Evolutionary conservation across 1,139 yeast species (phyloP).

Genomic region (Entelexis paramagnoliae): DNA sequence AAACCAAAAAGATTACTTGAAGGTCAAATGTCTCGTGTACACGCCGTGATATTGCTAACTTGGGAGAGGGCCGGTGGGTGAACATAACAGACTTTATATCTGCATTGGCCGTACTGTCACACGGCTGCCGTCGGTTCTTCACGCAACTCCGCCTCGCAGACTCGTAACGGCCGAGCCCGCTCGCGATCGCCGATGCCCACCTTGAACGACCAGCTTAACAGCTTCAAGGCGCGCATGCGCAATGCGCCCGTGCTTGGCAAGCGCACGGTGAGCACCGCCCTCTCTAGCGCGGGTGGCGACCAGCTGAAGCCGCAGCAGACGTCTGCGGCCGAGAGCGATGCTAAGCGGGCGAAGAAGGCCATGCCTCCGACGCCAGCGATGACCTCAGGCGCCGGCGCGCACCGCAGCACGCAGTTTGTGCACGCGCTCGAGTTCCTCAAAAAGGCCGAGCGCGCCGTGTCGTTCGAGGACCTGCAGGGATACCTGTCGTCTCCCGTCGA

Average conservation of each 20-base stretch:
- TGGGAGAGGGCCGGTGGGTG: too few relatives aligned
- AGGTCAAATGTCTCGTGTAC: too few relatives aligned
- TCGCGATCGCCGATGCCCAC: slow-evolving; percentile 24
- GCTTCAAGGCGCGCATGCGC: slow-evolving; percentile 50
- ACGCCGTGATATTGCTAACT: background rate
- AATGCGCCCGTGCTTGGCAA: slow-evolving; percentile 44
- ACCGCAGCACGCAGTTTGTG: slow-evolving; percentile 67
- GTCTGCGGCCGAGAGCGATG: slow-evolving; percentile 18
- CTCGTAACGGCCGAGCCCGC: background rate
- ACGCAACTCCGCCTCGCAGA: too few relatives aligned
- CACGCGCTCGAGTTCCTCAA: slow-evolving; percentile 84
- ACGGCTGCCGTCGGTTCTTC: too few relatives aligned
- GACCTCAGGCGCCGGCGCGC: slow-evolving; percentile 40
- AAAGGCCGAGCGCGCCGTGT: slow-evolving; percentile 57
- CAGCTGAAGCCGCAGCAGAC: background rate
- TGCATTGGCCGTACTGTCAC: too few relatives aligned
- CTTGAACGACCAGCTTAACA: slow-evolving; percentile 42
- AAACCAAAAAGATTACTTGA: background rate
- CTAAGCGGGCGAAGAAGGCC: slow-evolving; percentile 23
- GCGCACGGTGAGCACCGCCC: slow-evolving; percentile 26
- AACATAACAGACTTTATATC: too few relatives aligned
- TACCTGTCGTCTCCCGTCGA: slow-evolving; percentile 41
- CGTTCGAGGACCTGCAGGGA: slow-evolving; percentile 49
- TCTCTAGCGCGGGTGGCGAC: slow-evolving; percentile 13
- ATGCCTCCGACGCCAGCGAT: slow-evolving; percentile 18